These are phyloP conservation scores for Calonectria multiphialidica DNA, from an alignment of 2,329 filamentous ascomycete species.

Conservation along the genomic window DNA sequence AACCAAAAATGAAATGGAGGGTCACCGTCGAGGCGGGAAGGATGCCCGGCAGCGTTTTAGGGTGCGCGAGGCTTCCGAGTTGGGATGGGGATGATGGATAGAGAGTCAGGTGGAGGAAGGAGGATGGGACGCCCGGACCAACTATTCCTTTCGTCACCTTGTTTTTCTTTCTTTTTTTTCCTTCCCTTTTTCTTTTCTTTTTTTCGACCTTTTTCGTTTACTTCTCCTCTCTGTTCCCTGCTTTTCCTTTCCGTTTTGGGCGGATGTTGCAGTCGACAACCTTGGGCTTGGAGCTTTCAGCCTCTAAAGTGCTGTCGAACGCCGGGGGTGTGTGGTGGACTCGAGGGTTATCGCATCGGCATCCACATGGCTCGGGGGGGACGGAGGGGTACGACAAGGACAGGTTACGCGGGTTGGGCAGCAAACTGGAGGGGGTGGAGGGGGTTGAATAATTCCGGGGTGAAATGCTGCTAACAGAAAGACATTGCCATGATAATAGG, in stretches of 20 bases:
- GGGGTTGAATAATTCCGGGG: not conserved
- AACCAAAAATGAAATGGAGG: slow-evolving; percentile 16
- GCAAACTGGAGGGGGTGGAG: slow-evolving; percentile 14
- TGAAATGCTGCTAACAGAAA: not conserved
- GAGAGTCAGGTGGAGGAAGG: slow-evolving; percentile 17
- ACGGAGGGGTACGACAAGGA: not conserved
- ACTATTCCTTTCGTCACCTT: not conserved
- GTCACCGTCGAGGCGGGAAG: slow-evolving; percentile 26
- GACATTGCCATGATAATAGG: not conserved
- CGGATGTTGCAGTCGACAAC: not conserved
- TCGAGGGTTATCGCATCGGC: slow-evolving; percentile 19
- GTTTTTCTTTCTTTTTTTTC: not conserved
- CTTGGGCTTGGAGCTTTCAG: not conserved
- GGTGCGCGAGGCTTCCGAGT: slow-evolving; percentile 23
- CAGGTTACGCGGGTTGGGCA: slow-evolving; percentile 3
- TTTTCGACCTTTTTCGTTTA: not conserved
- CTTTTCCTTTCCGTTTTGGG: not conserved
- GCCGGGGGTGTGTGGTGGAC: slow-evolving; percentile 10
- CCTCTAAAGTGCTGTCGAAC: not conserved
- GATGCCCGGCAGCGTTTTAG: slow-evolving; percentile 19
- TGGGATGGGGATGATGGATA: slow-evolving; percentile 17
- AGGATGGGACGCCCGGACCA: slow-evolving; percentile 14
- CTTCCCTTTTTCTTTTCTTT: not conserved
- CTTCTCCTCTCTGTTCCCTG: not conserved
- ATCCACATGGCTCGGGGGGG: slow-evolving; percentile 21